Base-by-base conservation (phyloP, 495 filamentous ascomycete species). In the Penicillium nucicola region DNA sequence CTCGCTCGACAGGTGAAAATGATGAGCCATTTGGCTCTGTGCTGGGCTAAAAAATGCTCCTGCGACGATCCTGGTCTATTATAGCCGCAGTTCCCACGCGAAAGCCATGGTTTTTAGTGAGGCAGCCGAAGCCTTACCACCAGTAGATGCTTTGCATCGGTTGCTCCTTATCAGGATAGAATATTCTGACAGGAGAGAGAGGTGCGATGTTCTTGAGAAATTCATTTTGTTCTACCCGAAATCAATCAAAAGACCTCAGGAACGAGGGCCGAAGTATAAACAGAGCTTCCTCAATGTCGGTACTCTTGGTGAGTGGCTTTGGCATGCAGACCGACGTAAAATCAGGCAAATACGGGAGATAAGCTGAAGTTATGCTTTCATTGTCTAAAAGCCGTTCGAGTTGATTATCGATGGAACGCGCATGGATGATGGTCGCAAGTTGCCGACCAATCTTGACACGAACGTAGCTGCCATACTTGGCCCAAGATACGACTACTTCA, bases 221-320 rank as follows among this genome's bases (percentile, higher is more conserved):
- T 64, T 4, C 48, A 51, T 7, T 61, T 2, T 22, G 20, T 22
- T 22, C 20, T 22, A 5, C 5, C 5, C 5, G 20, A 2, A 22
- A 22, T 2, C 20, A 5, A 22, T 22, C 20, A 56, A 82, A 84
- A 1, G 83, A 86, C 40, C 70, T 55, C 0, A 80, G 53, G 1
- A 77, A 65, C 23, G 77, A 77, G 3, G 72, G 77, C 1, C 52
- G 49, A 9, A 87, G 68, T 17, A 79, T 74, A 0, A 53, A 47
- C 2, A 88, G 57, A 3, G 69, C 63, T 54, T 86, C 70, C 49
- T 88, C 85, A 0, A 82, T 87, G 0, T 85, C 86, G 4, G 82
- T 88, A 18, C 64, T 70, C 0, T 56, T 48, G 0, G 81, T 84
- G 1, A 88, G 59, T 0, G 71, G 68, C 53, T 90, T 85, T 0